Conservation (phyloP, 202 grass and related monocot genomes). For the Digitaria exilis region DNA sequence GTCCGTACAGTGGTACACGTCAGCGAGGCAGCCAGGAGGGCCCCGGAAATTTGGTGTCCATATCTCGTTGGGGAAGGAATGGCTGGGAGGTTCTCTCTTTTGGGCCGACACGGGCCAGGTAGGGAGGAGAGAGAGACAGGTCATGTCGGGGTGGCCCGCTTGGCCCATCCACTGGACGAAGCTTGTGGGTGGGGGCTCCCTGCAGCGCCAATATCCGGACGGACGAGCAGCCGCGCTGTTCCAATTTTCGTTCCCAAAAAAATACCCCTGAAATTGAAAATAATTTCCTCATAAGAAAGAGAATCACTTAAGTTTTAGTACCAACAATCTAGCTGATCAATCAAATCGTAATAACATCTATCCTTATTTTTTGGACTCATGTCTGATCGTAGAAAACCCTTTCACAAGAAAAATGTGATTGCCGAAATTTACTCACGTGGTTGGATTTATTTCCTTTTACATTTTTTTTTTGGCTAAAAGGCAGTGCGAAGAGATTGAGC, state of each 20-base stretch:
- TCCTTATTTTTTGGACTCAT: too few species aligned
- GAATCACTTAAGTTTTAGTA: too few species aligned
- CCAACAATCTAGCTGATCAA: too few species aligned
- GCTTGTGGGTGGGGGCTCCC: not conserved
- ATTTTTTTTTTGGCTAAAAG: not conserved
- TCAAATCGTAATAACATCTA: too few species aligned
- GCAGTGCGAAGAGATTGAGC: not conserved
- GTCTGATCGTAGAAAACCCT: too few species aligned
- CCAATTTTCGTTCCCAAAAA: too few species aligned
- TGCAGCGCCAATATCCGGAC: too few species aligned
- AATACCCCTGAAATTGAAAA: not conserved
- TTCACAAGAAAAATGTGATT: too few species aligned
- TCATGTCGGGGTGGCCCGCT: slow-evolving; percentile 24
- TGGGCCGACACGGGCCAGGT: slow-evolving; percentile 31
- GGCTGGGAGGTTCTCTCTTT: not conserved
- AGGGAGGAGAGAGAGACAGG: not conserved
- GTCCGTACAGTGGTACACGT: not conserved
- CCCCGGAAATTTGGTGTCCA: too few species aligned
- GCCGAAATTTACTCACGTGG: not conserved
- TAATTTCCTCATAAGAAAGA: not conserved
- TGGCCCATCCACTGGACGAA: not conserved
- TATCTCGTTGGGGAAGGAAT: too few species aligned
- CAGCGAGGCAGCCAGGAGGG: too few species aligned
- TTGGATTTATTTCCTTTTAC: not conserved
- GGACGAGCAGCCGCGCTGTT: too few species aligned